Conservation (phyloP, 2,329 filamentous ascomycete species). For the Pleochaeta shiraiana region DNA sequence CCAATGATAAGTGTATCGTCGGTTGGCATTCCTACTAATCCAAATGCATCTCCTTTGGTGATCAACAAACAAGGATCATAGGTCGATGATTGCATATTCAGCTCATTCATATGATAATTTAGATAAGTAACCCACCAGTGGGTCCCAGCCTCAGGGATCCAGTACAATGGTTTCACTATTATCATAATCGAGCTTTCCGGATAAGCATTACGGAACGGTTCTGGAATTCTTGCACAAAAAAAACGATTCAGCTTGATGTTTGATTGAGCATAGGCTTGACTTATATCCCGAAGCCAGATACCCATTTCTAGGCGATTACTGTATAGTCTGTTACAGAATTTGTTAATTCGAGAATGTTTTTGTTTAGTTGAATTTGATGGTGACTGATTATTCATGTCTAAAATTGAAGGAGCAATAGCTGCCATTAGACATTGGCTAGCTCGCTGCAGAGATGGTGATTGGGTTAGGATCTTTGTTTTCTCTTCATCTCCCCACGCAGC, state of each 20-base stretch:
- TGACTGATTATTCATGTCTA: not conserved
- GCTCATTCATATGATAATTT: constrained; percentile 4
- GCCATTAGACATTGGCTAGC: constrained; percentile 4
- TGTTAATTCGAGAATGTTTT: not conserved
- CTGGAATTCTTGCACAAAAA: not conserved
- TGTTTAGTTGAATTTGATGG: not conserved
- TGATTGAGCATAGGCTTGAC: not conserved
- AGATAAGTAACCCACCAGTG: constrained; percentile 5
- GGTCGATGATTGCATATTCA: not conserved
- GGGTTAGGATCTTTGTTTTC: constrained; percentile 5
- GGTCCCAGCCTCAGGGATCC: constrained; percentile 5
- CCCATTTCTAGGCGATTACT: not conserved
- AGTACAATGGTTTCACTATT: constrained; percentile 4
- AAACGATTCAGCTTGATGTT: not conserved
- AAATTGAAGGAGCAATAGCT: not conserved
- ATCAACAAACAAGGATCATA: not conserved
- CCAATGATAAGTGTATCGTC: constrained; percentile 4
- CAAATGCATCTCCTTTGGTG: not conserved
- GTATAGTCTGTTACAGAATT: not conserved
- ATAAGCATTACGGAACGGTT: not conserved
- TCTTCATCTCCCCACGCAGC: constrained; percentile 6
- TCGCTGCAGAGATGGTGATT: constrained; percentile 6
- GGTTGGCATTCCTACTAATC: not conserved
- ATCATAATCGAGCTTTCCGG: not conserved
- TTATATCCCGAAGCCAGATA: constrained; percentile 5